Conservation (phyloP, 2,329 filamentous ascomycete genomes). For the Pseudogymnoascus sp. region DNA sequence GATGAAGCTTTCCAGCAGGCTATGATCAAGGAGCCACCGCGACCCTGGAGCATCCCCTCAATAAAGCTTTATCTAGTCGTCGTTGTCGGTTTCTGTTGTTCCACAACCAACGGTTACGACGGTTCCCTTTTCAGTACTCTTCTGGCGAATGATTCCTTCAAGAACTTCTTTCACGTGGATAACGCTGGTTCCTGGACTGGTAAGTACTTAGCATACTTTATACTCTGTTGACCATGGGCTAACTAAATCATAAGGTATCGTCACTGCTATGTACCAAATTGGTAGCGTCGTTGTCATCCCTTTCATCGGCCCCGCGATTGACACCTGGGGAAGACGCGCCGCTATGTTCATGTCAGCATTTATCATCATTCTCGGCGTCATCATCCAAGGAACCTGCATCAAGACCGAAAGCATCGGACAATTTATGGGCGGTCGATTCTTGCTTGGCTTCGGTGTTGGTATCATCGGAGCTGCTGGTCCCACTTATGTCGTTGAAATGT, state of each 20-base stretch:
- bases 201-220: neutral
- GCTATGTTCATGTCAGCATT: constrained; percentile 47
- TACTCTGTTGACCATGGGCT: neutral
- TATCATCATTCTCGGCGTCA: constrained; percentile 42
- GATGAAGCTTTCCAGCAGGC: constrained; percentile 49
- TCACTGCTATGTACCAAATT: constrained; percentile 42
- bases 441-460: constrained; percentile 48
- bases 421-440: constrained; percentile 47
- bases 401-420: constrained; percentile 36
- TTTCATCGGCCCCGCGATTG: constrained; percentile 36
- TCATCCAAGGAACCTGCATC: constrained; percentile 37
- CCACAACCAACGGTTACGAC: constrained; percentile 43
- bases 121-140: constrained; percentile 43
- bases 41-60: constrained; percentile 33
- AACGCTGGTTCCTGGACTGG: constrained; percentile 40
- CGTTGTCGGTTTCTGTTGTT: constrained; percentile 42
- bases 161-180: constrained; percentile 33
- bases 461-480: constrained; percentile 52
- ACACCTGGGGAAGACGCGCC: constrained; percentile 40
- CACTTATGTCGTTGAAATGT: constrained; percentile 53
- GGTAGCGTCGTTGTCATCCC: constrained; percentile 38
- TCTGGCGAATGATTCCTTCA: constrained; percentile 36
- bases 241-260: constrained; percentile 30
- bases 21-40: constrained; percentile 44
- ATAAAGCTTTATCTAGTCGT: constrained; percentile 39